Conservation (phyloP, 208 protist genomes). For the Trypanosoma cruzi region DNA sequence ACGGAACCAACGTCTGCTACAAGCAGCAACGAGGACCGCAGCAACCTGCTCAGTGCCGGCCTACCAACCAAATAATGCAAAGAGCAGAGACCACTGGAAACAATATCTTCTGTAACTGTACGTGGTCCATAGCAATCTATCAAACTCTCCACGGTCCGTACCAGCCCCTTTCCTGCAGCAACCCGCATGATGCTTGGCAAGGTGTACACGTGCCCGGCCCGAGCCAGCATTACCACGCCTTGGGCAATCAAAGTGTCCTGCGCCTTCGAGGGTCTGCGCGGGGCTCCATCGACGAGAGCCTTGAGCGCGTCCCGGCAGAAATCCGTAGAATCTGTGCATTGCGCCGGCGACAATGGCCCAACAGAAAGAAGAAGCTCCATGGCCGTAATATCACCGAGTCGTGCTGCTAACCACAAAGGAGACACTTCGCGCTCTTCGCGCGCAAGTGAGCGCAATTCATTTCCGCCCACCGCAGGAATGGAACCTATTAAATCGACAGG, state of each 20-base stretch:
- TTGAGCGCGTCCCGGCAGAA: slow-evolving; percentile 49
- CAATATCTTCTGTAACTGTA: slow-evolving; percentile 51
- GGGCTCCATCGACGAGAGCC: slow-evolving; percentile 41
- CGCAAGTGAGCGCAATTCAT: slow-evolving; percentile 21
- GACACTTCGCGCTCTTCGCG: slow-evolving; percentile 34
- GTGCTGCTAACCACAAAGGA: slow-evolving; percentile 66
- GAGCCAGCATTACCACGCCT: slow-evolving; percentile 45
- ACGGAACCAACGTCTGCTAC: slow-evolving; percentile 27
- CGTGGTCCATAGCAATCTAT: slow-evolving; percentile 64
- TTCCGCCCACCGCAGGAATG: slow-evolving; percentile 28
- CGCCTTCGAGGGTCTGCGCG: slow-evolving; percentile 22
- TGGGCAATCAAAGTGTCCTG: slow-evolving; percentile 34
- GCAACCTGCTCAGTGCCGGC: slow-evolving; percentile 33
- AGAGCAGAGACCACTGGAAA: slow-evolving; percentile 37
- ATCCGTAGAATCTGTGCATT: slow-evolving; percentile 24
- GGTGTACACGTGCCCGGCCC: slow-evolving; percentile 55
- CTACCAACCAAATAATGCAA: slow-evolving; percentile 55
- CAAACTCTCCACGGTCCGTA: slow-evolving; percentile 39
- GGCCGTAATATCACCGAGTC: slow-evolving; percentile 40
- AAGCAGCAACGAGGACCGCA: slow-evolving; percentile 50
- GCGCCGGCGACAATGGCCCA: slow-evolving; percentile 26
- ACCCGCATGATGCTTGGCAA: slow-evolving; percentile 45
- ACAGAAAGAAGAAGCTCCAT: slow-evolving; percentile 48
- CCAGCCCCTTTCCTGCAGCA: slow-evolving; percentile 45
- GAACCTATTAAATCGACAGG: slow-evolving; percentile 25